Evolutionary conservation across 176 grass and related monocot genomes (phyloP), one percentile per base, ranked within the genome.

Genomic region (Avena sativa): DNA sequence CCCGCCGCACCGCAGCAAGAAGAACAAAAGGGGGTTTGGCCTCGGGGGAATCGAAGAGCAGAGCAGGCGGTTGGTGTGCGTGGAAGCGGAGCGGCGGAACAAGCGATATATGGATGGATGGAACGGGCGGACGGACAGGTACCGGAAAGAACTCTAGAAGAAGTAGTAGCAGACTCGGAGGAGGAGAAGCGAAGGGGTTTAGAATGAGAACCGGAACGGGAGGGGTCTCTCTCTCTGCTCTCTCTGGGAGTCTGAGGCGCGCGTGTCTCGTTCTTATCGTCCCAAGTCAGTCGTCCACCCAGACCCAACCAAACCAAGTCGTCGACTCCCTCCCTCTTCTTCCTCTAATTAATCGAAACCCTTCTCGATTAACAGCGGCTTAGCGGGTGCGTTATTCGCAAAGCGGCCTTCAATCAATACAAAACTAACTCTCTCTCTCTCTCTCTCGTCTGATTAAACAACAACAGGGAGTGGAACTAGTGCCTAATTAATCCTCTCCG

Each of bases 241-340:
- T 28, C 28, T 50, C 46, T 48, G 44, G 0, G 12, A 1, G 17
- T 43, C 67, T 20, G 43, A 48, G 71, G 50, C 40, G 72, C 47
- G 72, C 72, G 73, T 76, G 73, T 76, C 74, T 77, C 74, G 50
- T 34, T 57, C 74, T 77, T 77, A 77, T 77, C 74, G 74, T 36
- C 51, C 74, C 74, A 77, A 77, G 74, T 56, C 74, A 34, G 74
- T 57, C 74, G 74, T 77, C 74, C 74, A 36, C 50, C 74, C 74
- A 5, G 23, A 14, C 72, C 23, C 21, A 34, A 52, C 72, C 73
- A 77, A 77, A 77, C 50, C 74, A 77, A 77, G 50, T 77, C 74
- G 50, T 12, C 74, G 56, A 6, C 49, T 14, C 12, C 7, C 26
- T 30, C 65, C 8, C 32, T 2, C 15, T 20, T 9, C 46, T 26